A percentile compares a stretch with the other conserved stretches of the same genome.
phyloP scores from a whole-genome alignment of 1,284 basidiomycete species.

The Trichosporon inkin region DNA sequence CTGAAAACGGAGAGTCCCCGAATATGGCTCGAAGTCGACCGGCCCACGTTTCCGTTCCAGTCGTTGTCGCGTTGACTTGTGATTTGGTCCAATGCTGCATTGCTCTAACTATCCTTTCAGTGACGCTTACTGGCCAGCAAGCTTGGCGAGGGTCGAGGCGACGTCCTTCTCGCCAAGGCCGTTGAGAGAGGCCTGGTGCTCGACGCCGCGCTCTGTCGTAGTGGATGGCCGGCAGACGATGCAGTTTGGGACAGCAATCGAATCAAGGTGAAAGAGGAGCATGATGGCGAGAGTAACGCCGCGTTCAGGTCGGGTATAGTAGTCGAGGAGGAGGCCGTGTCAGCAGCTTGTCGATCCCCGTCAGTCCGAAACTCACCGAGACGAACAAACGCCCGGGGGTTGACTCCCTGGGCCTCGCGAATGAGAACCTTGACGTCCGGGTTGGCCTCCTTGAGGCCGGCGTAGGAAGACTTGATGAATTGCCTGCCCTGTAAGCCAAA shows the following conservation, averaged over 20 bases:
- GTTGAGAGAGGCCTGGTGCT: slow-evolving; percentile 41
- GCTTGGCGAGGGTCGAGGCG: slow-evolving; percentile 34
- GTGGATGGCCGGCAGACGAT: background rate
- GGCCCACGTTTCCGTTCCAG: too few relatives aligned
- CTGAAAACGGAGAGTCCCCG: too few relatives aligned
- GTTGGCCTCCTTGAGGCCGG: slow-evolving; percentile 77
- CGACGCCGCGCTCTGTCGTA: slow-evolving; percentile 44
- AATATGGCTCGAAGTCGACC: too few relatives aligned
- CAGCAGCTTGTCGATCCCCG: background rate
- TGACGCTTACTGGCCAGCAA: slow-evolving; percentile 31
- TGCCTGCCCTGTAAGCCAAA: slow-evolving; percentile 56
- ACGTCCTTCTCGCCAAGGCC: slow-evolving; percentile 47
- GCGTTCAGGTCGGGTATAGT: background rate
- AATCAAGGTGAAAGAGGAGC: background rate
- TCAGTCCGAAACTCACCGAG: slow-evolving; percentile 64
- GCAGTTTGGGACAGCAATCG: background rate
- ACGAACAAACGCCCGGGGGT: slow-evolving; percentile 80
- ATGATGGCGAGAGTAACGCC: background rate
- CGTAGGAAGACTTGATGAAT: slow-evolving; percentile 78
- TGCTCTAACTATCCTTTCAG: slow-evolving; percentile 5
- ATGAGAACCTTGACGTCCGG: slow-evolving; percentile 86
- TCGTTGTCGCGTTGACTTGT: background rate
- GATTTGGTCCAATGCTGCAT: slow-evolving; percentile 7
- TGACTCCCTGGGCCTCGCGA: slow-evolving; percentile 81
- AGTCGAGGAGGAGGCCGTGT: background rate